Evolutionary conservation across 2,329 filamentous ascomycete species (phyloP), one percentile per base, ranked within the genome.

Genomic region (Clonostachys sp.): DNA sequence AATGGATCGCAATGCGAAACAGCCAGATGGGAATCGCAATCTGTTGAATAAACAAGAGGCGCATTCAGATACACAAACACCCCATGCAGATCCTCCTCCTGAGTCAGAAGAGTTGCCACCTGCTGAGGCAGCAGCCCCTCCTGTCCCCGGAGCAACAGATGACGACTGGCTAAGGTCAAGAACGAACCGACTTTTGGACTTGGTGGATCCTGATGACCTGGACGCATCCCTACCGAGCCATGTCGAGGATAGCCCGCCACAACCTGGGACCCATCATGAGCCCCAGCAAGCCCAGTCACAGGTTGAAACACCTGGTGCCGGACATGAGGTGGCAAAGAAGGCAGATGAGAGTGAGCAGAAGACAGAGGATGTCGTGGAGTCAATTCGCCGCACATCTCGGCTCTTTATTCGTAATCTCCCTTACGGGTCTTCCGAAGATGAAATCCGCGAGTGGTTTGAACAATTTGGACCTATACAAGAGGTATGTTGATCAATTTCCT

Each of bases 161-260:
- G 83, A 86, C 51, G 91, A 97, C 66, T 99, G 94, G 94, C 75
- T 96, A 56, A 84, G 92, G 49, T 92, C 88, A 52, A 83, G 88
- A 56, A 97, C 91, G 13, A 96, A 86, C 67, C 81, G 92, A 57
- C 72, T 95, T 44, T 75, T 96, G 45, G 94, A 92, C 63, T 73
- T 97, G 30, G 75, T 91, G 46, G 89, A 95, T 57, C 86, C 89
- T 41, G 85, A 85, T 50, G 81, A 87, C 50, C 55, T 69, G 18
- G 24, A 30, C 24, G 10, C 24, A 30, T 30, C 24, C 10, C 17
- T 44, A 14, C n/a, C 39, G 9, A 39, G 12, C 17, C 36, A 39
- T n/a, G 10, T 3, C 14, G n/a, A 39, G 14, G 36, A 14, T 18
- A 39, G 40, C 6, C 14, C 34, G 24, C 34, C 30, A 16, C 39